Base-by-base conservation (phyloP, 352 stramenopile species). In the Phytophthora litchii region DNA sequence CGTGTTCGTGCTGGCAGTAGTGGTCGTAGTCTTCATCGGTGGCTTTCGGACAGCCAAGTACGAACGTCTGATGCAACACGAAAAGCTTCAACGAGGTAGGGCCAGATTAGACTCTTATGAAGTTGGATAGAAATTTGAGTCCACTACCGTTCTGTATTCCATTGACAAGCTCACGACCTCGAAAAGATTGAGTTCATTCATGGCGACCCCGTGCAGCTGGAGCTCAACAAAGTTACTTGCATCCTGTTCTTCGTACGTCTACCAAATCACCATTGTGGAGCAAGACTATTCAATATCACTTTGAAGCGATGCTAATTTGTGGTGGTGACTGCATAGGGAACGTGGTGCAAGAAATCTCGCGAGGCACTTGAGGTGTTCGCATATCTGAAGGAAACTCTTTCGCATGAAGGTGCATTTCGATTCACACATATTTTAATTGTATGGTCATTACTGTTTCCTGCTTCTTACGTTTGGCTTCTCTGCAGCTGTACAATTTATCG, bases 161-260 rank as follows among this genome's bases (percentile, higher is more conserved):
- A 5, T 5, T 27, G 23, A 27, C 23, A 49, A 81, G 74, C 72
- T n/a, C 57, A 68, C 32, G 27, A 59, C 14, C 63, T 89, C 6
- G 62, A 82, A 41, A 76, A 59, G 19, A 31, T 91, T 16, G 82
- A 89, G 29, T 86, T 82, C 54, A 60, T 89, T 36, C 65, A 86
- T n/a, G 80, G 80, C n/a, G 29, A 64, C 12, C 53, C 65, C 0
- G 44, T 91, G 19, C 60, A 83, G 23, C 58, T 92, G 11, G 56
- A 76, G 37, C 20, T 60, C 49, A 86, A 89, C 65, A 83, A 82
- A 67, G 70, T 91, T 37, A 89, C 78, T 0, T 83, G 80, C 29
- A 60, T 91, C 16, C 62, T 92, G n/a, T 92, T 92, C 72, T 92
- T 92, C 37, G 83, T 92, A 75, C 23, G 60, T 42, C 3, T 27